Evolutionary conservation across 73 alveolate species (phyloP), one percentile per base, ranked within the genome.

Genomic region (Paramecium sonneborni): DNA sequence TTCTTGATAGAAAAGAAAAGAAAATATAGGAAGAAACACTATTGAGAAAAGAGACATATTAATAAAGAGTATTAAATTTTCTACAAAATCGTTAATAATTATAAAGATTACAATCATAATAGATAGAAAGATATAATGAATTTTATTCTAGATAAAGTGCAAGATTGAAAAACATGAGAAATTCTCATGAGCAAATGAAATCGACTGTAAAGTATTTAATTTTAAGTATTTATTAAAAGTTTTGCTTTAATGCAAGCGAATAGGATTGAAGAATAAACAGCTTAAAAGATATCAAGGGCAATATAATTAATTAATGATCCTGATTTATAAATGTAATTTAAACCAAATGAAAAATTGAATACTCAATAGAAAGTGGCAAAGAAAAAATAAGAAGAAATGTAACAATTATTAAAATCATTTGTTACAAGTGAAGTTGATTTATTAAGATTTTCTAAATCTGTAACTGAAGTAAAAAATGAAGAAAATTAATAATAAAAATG

Each of bases 331-430:
- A 24, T 79, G 55, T 39, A 30, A 6, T 30, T 79, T 15, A 79
- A 39, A 43, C 72, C 69, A 79, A 44, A 39, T 79, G 76, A 79
- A 39, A 79, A 79, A 39, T 8, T 79, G 34, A 43, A 3, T 30
- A 79, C 34, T 20, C 8, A 18, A 30, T 43, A 79, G 46, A 79
- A 79, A 12, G 30, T 79, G 10, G 90, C 90, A 9, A 79, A 79
- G 28, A 79, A 79, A 58, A 79, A 79, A 24, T 41, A 43, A 43
- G 43, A 79, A 20, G 90, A 79, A 79, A 79, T 79, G 90, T 44
- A 79, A 24, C 14, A 12, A 30, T 58, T 79, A 7, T 12, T 79
- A 43, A 79, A 79, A 79, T 79, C 90, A 43, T 79, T 79, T 24
- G 76, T 43, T 1, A 43, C 44, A 14, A 79, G 35, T 39, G 90